Evolutionary conservation across 2,329 filamentous ascomycete genomes (phyloP), one percentile per base, ranked within the genome.

Genomic region (Verruconis gallopava): DNA sequence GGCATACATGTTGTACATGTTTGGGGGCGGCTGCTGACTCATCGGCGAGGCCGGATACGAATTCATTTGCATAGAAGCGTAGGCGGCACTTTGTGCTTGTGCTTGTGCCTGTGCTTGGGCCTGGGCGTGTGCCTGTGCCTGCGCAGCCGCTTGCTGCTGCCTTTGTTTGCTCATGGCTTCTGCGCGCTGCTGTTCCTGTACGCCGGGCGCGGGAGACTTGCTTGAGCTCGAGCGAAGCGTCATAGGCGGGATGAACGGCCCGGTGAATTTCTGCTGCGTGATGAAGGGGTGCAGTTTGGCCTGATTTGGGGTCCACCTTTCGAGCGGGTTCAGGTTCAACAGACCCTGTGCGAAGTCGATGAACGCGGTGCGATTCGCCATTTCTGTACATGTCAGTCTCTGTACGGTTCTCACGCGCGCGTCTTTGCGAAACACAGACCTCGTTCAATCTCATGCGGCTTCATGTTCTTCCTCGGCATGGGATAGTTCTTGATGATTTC

Each of bases 391-490:
- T 48, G 45, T 35, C 47, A 13, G 41, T 5, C 25, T 20, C 30
- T 4, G 19, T 18, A 11, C 28, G n/a, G 28, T 28, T 9, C n/a
- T 21, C 2, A 19, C 20, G 5, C 15, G 14, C 20, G 5, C 25
- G 25, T n/a, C 9, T 9, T 30, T 38, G 4, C 1, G 11, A 17
- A 11, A 34, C 18, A 57, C 72, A 56, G 69, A 95, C 91, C 91
- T 82, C 91, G 70, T 54, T 98, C 91, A 49, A 98, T 81, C 64
- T 98, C 91, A 51, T 78, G 83, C 60, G 82, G 86, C 67, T 98
- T 98, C 91, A 98, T 98, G 56, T 95, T 95, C 67, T 98, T 98
- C 55, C 91, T 75, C 37, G 91, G 91, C 89, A 98, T 95, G 4
- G 91, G 83, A 57, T 98, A 98, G 43, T 84, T 86, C 58, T 93